Evolutionary conservation across 495 filamentous ascomycete genomes (phyloP).

Genomic region (Penicillium coprophilum): DNA sequence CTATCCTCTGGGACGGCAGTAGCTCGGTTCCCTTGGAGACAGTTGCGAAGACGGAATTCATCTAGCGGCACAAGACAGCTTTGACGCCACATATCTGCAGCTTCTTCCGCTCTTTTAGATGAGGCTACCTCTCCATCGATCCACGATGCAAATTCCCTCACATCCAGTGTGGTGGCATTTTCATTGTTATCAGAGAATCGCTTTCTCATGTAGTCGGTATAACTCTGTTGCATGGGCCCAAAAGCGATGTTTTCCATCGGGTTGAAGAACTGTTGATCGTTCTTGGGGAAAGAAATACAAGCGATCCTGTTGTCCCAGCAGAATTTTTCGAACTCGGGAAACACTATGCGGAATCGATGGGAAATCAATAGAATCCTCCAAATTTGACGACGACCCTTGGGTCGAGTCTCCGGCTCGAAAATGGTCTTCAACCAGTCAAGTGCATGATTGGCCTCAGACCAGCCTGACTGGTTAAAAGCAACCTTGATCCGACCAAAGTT

Average conservation of each 20-base stretch:
- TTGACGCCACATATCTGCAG: neutral
- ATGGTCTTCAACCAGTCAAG: neutral
- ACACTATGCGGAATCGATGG: neutral
- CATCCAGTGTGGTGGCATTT: neutral
- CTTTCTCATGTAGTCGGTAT: neutral
- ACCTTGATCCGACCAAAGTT: neutral
- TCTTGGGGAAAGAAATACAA: neutral
- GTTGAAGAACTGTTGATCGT: neutral
- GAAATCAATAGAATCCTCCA: constrained; percentile 3
- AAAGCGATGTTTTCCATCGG: constrained; percentile 1
- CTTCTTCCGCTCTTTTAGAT: neutral
- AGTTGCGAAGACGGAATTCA: neutral
- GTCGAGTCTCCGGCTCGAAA: neutral
- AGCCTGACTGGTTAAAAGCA: neutral
- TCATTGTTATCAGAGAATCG: neutral
- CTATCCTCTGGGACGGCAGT: neutral
- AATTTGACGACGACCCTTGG: neutral
- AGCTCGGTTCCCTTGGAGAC: constrained; percentile 1
- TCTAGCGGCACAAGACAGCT: constrained; percentile 3
- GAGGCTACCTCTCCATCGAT: neutral
- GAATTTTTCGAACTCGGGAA: constrained; percentile 1
- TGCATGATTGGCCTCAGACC: neutral
- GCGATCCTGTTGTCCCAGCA: neutral
- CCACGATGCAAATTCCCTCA: neutral
- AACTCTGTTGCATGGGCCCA: neutral